Evolutionary conservation across 371 early-diverging fungal genomes (phyloP).

Genomic region (Capillidium rhysosporum): DNA sequence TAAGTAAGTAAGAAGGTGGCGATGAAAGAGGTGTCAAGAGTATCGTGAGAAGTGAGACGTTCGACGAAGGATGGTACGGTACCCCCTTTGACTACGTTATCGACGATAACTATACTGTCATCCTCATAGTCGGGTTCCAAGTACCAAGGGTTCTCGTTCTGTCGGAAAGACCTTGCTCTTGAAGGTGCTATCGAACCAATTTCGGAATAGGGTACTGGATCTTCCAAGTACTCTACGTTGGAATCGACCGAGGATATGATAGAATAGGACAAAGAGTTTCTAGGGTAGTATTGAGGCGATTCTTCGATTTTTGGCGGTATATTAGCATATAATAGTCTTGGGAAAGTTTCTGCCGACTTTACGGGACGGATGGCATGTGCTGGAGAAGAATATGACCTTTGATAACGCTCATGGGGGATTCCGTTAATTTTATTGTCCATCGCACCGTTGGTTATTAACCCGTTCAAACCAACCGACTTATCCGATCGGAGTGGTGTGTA

Average conservation of each 20-base stretch:
- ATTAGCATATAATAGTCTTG: conserved; percentile 11
- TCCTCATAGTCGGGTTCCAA: conserved; percentile 46
- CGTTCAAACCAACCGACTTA: not conserved
- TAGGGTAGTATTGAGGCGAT: conserved; percentile 10
- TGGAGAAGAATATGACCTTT: conserved; percentile 1
- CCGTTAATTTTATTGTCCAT: not conserved
- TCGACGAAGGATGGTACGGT: conserved; percentile 64
- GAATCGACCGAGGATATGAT: not conserved
- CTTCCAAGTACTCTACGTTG: conserved; percentile 8
- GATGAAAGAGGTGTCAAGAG: conserved; percentile 50
- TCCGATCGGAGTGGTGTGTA: not conserved
- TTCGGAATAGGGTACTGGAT: conserved; percentile 2
- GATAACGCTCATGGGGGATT: not conserved
- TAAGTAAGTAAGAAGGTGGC: conserved; percentile 77
- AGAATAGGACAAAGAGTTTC: conserved; percentile 1
- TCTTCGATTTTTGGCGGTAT: conserved; percentile 6
- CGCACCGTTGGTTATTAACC: no score
- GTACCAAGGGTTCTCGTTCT: conserved; percentile 32
- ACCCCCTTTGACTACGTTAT: conserved; percentile 78
- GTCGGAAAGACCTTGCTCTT: conserved; percentile 5
- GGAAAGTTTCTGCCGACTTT: conserved; percentile 14
- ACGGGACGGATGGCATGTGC: conserved; percentile 6
- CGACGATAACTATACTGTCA: conserved; percentile 54
- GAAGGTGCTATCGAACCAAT: conserved; percentile 4
- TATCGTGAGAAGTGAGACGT: conserved; percentile 71